These are phyloP conservation scores for Phytopythium boreale DNA, from an alignment of 352 stramenopile species.

Conservation along the genomic window DNA sequence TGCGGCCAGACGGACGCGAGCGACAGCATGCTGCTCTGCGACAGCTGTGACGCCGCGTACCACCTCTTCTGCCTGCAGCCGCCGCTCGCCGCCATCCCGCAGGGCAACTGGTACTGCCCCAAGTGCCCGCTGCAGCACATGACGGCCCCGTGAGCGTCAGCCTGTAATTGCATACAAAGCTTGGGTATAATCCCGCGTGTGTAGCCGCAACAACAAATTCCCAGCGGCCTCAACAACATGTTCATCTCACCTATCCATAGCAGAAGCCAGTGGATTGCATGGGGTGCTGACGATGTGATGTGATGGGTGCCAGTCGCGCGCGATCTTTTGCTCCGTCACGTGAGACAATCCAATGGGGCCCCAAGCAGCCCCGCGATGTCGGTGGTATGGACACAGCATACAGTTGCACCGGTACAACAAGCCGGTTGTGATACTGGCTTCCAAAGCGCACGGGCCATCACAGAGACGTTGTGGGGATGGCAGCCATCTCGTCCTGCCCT, in stretches of 20 bases:
- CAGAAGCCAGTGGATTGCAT: no score
- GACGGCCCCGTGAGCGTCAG: not conserved
- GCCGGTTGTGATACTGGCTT: not conserved
- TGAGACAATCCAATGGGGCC: no score
- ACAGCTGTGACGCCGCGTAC: constrained; percentile 83
- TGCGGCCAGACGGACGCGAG: constrained; percentile 61
- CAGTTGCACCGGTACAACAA: no score
- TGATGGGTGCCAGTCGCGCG: no score
- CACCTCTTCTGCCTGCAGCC: constrained; percentile 80
- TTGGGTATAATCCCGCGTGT: no score
- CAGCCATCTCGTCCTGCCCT: not conserved
- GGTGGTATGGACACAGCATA: no score
- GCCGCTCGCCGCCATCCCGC: constrained; percentile 53
- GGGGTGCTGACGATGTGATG: no score
- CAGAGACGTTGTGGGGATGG: not conserved
- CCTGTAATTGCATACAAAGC: constrained; percentile 13
- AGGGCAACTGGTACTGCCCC: constrained; percentile 80
- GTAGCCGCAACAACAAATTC: not conserved
- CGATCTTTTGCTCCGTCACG: no score
- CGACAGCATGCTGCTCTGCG: constrained; percentile 79
- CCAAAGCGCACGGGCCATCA: not conserved
- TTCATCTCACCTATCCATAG: no score
- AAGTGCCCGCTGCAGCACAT: constrained; percentile 57
- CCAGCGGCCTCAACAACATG: not conserved
- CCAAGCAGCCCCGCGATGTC: no score